Evolutionary conservation across 805 yeast genomes (phyloP), one percentile per base, ranked within the genome.

Genomic region (Nematodospora valgi): DNA sequence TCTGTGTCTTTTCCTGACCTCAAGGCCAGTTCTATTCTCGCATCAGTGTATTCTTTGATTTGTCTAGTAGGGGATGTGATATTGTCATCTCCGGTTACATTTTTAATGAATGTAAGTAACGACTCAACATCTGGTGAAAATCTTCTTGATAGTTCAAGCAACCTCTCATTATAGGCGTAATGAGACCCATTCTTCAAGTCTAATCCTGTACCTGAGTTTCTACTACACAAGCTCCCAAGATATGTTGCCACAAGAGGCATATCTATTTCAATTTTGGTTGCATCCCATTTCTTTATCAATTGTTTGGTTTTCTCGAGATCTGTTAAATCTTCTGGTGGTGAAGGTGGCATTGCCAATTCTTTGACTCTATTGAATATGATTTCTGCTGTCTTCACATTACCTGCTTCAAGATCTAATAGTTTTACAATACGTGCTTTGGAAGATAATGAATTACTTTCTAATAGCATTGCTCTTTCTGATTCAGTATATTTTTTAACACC

Each of bases 51-150:
- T 11, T 30, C 22, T 22, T 36, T 43, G 13, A 48, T 23, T n/a
- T 37, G 14, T 8, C 42, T 38, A 11, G 39, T 36, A 2, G 51
- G 42, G 9, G 26, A 27, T 2, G 32, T 8, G 4, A 41, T 35
- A 10, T 37, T 26, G 11, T 42, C 41, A 12, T 22, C 17, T 6
- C 27, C 34, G 11, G 35, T 30, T 2, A 32, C 34, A 12, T 8
- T 27, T 23, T 16, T 17, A 14, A 44, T 36, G 34, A 37, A 51
- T 5, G 44, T 24, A 16, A 47, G 33, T 36, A 58, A 27, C 4
- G 32, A 17, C 4, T 44, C 45, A n/a, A 62, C 42, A 32, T 63
- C 68, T 5, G 67, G 63, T 37, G 57, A 48, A 68, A 68, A 63
- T 6, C 48, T 44, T 16, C 43, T 45, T 29, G 65, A 45, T 29